phyloP scores from a whole-genome alignment of 2,329 filamentous ascomycete genomes.

The Colletotrichum musicola region DNA sequence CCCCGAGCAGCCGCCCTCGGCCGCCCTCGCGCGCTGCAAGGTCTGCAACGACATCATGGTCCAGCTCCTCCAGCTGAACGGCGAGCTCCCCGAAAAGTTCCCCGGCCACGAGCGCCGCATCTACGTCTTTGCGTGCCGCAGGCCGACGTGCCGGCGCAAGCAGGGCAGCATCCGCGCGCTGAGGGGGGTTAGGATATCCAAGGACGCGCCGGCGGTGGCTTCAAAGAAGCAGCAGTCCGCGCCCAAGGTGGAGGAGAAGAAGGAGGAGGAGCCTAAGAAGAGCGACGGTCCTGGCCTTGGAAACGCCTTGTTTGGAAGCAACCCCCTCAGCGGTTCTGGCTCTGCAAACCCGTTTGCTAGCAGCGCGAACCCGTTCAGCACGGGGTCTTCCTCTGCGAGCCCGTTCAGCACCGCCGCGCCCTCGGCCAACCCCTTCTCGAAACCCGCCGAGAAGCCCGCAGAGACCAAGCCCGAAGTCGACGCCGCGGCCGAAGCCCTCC shows the following conservation, averaged over 20 bases:
- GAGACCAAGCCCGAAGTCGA: conserved; percentile 41
- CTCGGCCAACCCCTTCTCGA: conserved; percentile 46
- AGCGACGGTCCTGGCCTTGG: conserved; percentile 65
- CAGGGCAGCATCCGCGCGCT: conserved; percentile 84
- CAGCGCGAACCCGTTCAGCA: conserved; percentile 47
- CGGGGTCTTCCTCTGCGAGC: conserved; percentile 49
- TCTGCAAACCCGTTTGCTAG: conserved; percentile 72
- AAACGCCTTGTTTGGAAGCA: conserved; percentile 77
- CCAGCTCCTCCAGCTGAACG: conserved; percentile 90
- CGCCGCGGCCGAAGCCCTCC: conserved; percentile 51
- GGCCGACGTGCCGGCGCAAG: conserved; percentile 83
- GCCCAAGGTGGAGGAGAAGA: conserved; percentile 51
- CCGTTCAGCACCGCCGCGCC: conserved; percentile 56
- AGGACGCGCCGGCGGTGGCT: conserved; percentile 49
- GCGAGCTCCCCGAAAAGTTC: conserved; percentile 87
- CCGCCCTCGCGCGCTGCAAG: conserved; percentile 85
- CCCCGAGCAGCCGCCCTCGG: conserved; percentile 76
- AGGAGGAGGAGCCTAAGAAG: conserved; percentile 48
- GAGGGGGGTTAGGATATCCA: conserved; percentile 73
- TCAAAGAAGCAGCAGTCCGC: conserved; percentile 45
- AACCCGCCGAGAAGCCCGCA: conserved; percentile 46
- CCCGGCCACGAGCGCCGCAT: conserved; percentile 88
- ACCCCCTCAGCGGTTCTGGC: conserved; percentile 53
- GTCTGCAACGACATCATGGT: conserved; percentile 87
- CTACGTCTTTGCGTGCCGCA: conserved; percentile 86